Percentiles rank a stretch among this genome's conserved stretches.
Conservation (phyloP, 179 eudicot species). For the Actinidia arguta region DNA sequence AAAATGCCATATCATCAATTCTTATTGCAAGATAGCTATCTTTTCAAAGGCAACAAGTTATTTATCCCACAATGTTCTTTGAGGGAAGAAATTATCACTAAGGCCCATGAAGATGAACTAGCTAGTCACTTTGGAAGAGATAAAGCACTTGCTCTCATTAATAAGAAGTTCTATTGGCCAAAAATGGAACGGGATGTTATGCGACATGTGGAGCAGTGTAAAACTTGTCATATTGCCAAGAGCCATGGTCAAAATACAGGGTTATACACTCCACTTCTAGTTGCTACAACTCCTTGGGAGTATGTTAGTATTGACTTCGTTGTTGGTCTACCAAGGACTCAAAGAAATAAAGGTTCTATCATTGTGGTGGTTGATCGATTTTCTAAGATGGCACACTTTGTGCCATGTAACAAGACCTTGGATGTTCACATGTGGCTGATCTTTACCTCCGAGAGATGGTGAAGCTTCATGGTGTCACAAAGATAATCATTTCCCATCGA, state of each 20-base stretch:
- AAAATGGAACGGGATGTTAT: neutral
- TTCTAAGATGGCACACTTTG: slow-evolving; percentile 8
- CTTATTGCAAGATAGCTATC: neutral
- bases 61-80: slow-evolving; percentile 16
- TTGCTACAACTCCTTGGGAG: neutral
- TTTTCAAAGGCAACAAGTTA: neutral
- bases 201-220: neutral
- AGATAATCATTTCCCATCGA: neutral
- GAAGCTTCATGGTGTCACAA: slow-evolving; percentile 13
- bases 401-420: slow-evolving; percentile 14
- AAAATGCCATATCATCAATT: no score
- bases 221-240: slow-evolving; percentile 9
- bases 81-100: neutral
- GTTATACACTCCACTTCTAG: slow-evolving; percentile 3
- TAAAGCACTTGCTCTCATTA: neutral
- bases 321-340: neutral
- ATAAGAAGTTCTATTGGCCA: neutral
- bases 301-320: slow-evolving; percentile 15
- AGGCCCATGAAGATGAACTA: neutral
- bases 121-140: slow-evolving; percentile 12
- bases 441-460: slow-evolving; percentile 4
- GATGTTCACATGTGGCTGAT: neutral
- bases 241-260: neutral
- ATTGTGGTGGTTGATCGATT: slow-evolving; percentile 13
- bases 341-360: neutral